A percentile compares a stretch with the other conserved stretches of the same genome.
These are phyloP conservation scores for Withania somnifera DNA, from an alignment of 305 asterid genomes.

Conservation along the genomic window DNA sequence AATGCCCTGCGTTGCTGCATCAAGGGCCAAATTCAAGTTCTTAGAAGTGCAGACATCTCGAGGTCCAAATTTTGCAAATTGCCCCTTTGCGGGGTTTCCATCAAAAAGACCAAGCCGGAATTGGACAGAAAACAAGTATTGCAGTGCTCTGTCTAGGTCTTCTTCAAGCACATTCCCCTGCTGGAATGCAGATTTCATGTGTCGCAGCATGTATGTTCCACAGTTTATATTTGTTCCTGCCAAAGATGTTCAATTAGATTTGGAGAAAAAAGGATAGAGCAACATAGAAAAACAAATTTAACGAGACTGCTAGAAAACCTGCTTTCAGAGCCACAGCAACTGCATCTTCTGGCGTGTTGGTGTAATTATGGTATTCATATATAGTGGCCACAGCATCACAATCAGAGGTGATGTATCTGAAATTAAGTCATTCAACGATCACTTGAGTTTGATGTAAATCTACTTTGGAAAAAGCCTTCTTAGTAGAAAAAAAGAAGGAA, in stretches of 20 bases:
- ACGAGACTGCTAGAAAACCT: slow-evolving; percentile 32
- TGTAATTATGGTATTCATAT: slow-evolving; percentile 59
- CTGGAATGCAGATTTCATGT: slow-evolving; percentile 59
- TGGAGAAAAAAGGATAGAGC: not conserved
- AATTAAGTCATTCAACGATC: slow-evolving; percentile 2
- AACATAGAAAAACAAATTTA: not conserved
- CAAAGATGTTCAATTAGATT: not conserved
- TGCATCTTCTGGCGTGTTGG: slow-evolving; percentile 65
- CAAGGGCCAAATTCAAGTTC: slow-evolving; percentile 64
- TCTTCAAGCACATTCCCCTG: slow-evolving; percentile 55
- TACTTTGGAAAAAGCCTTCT: not conserved
- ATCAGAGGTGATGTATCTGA: slow-evolving; percentile 82
- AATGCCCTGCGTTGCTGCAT: slow-evolving; percentile 77
- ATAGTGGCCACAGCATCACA: slow-evolving; percentile 93
- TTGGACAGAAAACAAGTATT: slow-evolving; percentile 67
- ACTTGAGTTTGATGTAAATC: slow-evolving; percentile 8
- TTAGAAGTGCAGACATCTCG: slow-evolving; percentile 46
- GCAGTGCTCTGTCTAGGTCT: slow-evolving; percentile 69
- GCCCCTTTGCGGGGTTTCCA: slow-evolving; percentile 36
- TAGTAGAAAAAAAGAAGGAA: slow-evolving; percentile 10
- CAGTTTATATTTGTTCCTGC: slow-evolving; percentile 86
- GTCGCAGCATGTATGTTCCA: slow-evolving; percentile 72
- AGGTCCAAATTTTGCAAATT: slow-evolving; percentile 38
- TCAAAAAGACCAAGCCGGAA: slow-evolving; percentile 76
- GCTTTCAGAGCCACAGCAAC: slow-evolving; percentile 82